Base-by-base conservation (phyloP, 495 filamentous ascomycete genomes). In the Xylaria intraflava region DNA sequence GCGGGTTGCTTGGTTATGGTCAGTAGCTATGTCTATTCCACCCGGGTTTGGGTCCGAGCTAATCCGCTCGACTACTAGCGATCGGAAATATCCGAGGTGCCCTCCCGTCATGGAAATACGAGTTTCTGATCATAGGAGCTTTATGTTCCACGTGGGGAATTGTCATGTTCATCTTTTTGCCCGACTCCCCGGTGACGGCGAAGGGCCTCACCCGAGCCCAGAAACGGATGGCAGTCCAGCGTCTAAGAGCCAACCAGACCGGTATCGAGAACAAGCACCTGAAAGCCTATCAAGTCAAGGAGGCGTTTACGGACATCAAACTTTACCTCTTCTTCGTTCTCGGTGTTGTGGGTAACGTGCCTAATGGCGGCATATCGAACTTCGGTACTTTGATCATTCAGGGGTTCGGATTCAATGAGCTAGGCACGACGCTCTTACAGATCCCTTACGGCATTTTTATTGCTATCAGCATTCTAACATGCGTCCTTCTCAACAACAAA, bases 351-450 rank as follows among this genome's bases (percentile, higher is more conserved):
- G 60, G 64, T 39, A 77, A 77, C 55, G 70, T 78, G 40, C 73
- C 76, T 4, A 79, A 80, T 54, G 77, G 77, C 43, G 75, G 74
- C 1, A 79, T 87, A 36, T 76, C 72, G 4, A 84, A 83, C 40
- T 85, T 85, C 46, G 79, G 79, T 17, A 81, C 78, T 0, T 67
- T 84, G 16, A 80, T 85, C 43, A 83, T 85, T 53, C 64, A 84
- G 54, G 80, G 82, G 0, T 82, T 83, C 47, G 81, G 83, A 1
- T 85, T 79, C 56, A 75, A 72, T 0, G 80, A 49, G 48, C 58
- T 77, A 23, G 65, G 65, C 10, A 76, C 76, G 42, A 74, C 75
- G 0, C 64, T 76, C 6, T 64, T 82, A 59, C 70, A 83, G 66
- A 77, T 86, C 6, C 83, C 83, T 0, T 81, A 83, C 39, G 81